A percentile compares a stretch with the other conserved stretches of the same genome.
phyloP scores from a whole-genome alignment of 345 rosid genomes.

The Noccaea bulbosa region DNA sequence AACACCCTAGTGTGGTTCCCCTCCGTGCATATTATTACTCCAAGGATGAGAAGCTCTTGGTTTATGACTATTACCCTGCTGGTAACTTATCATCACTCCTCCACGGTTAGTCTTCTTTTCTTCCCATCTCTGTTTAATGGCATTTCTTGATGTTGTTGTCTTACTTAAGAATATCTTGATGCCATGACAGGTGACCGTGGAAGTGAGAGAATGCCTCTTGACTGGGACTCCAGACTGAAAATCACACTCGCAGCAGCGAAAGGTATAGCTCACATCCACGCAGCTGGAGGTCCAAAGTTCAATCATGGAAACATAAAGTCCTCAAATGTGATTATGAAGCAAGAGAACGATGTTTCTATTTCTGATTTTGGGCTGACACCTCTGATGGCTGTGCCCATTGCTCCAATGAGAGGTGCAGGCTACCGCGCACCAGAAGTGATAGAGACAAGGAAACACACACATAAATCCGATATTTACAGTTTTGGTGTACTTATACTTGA shows the following conservation, averaged over 20 bases:
- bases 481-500: slow-evolving; percentile 83
- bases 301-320: slow-evolving; percentile 87
- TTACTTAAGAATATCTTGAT: slow-evolving; percentile 16
- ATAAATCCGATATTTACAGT: slow-evolving; percentile 73
- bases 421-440: slow-evolving; percentile 77
- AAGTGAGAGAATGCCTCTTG: slow-evolving; percentile 61
- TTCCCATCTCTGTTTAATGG: background rate
- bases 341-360: slow-evolving; percentile 59
- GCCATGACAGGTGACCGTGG: slow-evolving; percentile 57
- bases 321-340: slow-evolving; percentile 72
- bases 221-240: slow-evolving; percentile 75
- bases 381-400: slow-evolving; percentile 62
- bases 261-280: slow-evolving; percentile 78
- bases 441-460: slow-evolving; percentile 74
- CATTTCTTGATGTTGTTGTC: background rate
- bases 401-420: slow-evolving; percentile 68
- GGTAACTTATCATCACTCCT: slow-evolving; percentile 73
- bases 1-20: slow-evolving; percentile 69
- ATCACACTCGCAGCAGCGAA: slow-evolving; percentile 69
- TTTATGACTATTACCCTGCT: slow-evolving; percentile 59
- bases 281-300: slow-evolving; percentile 70
- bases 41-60: slow-evolving; percentile 89
- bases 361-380: slow-evolving; percentile 74
- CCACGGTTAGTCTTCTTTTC: slow-evolving; percentile 63
- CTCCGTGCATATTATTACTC: slow-evolving; percentile 88